A percentile compares a stretch with the other conserved stretches of the same genome.
Conservation (phyloP, 257 asterid genomes). For the Ajuga chamaepitys region DNA sequence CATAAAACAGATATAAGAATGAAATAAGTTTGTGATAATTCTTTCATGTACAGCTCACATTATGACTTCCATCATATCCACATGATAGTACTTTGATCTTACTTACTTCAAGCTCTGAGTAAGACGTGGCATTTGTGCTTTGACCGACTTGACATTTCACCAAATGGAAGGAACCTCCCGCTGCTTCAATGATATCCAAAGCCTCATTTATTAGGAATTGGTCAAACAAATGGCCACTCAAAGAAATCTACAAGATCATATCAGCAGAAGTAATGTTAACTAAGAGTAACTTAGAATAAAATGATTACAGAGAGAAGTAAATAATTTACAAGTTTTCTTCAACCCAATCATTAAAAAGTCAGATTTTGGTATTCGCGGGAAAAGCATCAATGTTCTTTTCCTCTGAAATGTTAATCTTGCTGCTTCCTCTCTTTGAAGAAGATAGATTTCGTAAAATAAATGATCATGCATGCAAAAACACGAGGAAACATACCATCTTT, state of each 20-base stretch:
- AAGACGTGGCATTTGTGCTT: conserved; percentile 56
- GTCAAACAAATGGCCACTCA: conserved; percentile 96
- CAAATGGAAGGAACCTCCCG: conserved; percentile 93
- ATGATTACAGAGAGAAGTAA: neutral
- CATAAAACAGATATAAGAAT: neutral
- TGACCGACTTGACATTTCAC: conserved; percentile 94
- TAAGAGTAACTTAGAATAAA: neutral
- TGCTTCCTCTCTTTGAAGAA: neutral
- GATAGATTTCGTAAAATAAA: neutral
- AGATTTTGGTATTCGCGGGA: neutral
- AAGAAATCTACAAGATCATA: conserved; percentile 55
- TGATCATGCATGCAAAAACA: neutral
- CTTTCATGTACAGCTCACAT: neutral
- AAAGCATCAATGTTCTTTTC: neutral
- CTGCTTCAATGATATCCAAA: conserved; percentile 89
- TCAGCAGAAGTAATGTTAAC: conserved; percentile 3
- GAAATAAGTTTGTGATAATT: neutral
- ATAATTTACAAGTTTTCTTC: neutral
- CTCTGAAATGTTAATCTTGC: neutral
- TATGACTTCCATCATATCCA: neutral
- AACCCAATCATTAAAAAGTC: neutral
- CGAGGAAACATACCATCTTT: conserved; percentile 44
- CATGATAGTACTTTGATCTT: neutral
- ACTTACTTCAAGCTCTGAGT: conserved; percentile 88
- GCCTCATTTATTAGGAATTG: conserved; percentile 87